These are phyloP conservation scores for Clitoria ternatea DNA, from an alignment of 306 rosid genomes.

Conservation along the genomic window DNA sequence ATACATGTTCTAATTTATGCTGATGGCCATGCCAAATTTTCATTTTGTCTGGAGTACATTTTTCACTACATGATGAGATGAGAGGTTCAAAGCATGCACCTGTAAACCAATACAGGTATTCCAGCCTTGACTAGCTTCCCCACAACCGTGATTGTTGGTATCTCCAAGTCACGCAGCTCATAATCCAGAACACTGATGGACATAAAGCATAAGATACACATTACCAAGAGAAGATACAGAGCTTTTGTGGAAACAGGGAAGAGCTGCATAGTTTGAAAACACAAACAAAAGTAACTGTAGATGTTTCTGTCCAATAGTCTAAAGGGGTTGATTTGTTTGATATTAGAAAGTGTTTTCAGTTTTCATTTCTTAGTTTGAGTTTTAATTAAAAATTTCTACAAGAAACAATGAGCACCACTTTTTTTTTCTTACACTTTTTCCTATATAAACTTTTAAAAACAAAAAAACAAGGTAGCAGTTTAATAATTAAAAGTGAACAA, in stretches of 20 bases:
- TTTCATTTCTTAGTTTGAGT: no score
- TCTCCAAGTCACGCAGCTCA: constrained; percentile 66
- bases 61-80: not conserved
- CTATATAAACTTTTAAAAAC: no score
- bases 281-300: not conserved
- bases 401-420: no score
- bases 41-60: not conserved
- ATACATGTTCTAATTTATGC: not conserved
- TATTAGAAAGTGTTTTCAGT: no score
- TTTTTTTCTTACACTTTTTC: no score
- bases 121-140: constrained; percentile 73
- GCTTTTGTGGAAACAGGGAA: constrained; percentile 14
- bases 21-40: not conserved
- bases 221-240: constrained; percentile 4
- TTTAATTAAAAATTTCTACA: no score
- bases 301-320: not conserved
- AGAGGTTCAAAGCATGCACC: constrained; percentile 49
- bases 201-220: not conserved
- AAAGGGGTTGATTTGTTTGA: no score
- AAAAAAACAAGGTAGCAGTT: no score
- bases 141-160: constrained; percentile 68
- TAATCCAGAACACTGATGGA: constrained; percentile 52
- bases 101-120: constrained; percentile 76
- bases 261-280: not conserved
- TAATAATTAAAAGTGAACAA: no score